Base-by-base conservation (phyloP, 163 green algal species). In the Chlamydomonas reinhardtii region DNA sequence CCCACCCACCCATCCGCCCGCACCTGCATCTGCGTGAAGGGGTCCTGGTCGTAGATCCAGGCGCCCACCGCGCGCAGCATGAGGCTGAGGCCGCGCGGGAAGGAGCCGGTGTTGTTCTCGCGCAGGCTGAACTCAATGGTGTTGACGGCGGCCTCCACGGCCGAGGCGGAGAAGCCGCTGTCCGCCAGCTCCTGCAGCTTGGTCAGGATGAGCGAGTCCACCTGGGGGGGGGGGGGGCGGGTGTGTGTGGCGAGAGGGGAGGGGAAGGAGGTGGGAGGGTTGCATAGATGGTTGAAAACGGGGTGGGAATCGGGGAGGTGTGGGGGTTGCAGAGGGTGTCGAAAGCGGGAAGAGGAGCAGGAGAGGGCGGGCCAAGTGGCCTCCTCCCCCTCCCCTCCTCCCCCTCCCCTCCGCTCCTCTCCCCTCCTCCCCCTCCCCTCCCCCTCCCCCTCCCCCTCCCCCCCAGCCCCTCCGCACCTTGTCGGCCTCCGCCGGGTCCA, bases 101-200 rank as follows among this genome's bases (percentile, higher is more conserved):
- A 99, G 79, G 76, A 91, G 76, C 97, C 98, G 3, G 98, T 99
- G 95, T 99, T 99, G 95, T 99, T 99, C 93, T 99, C 97, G 25
- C 98, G 94, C 78, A 99, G 92, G 75, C 84, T 92, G 91, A 99
- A 99, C 93, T 99, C 98, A 83, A 99, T 99, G 48, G 95, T 98
- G 95, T 99, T 99, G 65, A 99, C 87, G 8, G 96, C 95, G 11
- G 98, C 97, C 92, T 99, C 97, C 64, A 99, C 93, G 29, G 97
- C 94, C 6, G 91, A 91, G 48, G 92, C 52, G 29, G 86, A 92
- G 91, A 99, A 99, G 64, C 97, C 96, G 37, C 35, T 88, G 32
- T 35, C 29, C 22, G 82, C 84, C 81, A 90, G 62, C 68, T 95
- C 90, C 35, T 94, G 31, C 37, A 99, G 91, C 85, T 95, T 96